Evolutionary conservation across 2,329 filamentous ascomycete genomes (phyloP).

Genomic region (Hypoxylon sp.): DNA sequence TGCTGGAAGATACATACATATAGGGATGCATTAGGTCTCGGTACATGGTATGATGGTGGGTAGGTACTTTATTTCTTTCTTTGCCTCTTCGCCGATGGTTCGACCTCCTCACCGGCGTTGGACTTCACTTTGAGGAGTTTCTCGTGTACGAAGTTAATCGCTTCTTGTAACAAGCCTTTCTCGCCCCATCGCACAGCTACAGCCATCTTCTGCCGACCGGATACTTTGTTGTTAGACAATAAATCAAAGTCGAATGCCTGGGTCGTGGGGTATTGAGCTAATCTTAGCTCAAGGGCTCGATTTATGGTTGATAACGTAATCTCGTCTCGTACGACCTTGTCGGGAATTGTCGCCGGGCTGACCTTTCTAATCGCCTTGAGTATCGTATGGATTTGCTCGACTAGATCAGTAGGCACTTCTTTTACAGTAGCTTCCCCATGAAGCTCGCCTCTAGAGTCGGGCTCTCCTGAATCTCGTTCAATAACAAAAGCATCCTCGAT

Average conservation of each 20-base stretch:
- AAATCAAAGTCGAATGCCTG: conserved; percentile 60
- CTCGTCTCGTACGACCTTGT: conserved; percentile 67
- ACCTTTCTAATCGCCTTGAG: conserved; percentile 66
- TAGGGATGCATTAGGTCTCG: conserved; percentile 21
- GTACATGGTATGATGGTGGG: not conserved
- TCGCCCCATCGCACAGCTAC: conserved; percentile 78
- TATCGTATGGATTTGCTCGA: conserved; percentile 65
- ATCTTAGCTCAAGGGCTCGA: conserved; percentile 57
- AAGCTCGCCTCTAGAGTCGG: conserved; percentile 65
- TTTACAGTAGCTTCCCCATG: conserved; percentile 57
- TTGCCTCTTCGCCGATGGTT: conserved; percentile 53
- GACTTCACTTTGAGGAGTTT: conserved; percentile 45
- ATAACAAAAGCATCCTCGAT: conserved; percentile 83
- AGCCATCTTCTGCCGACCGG: conserved; percentile 70
- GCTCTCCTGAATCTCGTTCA: conserved; percentile 68
- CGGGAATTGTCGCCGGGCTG: conserved; percentile 60
- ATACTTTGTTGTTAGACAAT: conserved; percentile 52
- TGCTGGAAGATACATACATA: not conserved
- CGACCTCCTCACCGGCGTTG: conserved; percentile 36
- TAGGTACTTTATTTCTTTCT: conserved; percentile 43
- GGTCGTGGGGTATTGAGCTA: conserved; percentile 61
- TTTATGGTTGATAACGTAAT: conserved; percentile 60
- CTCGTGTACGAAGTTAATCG: conserved; percentile 59
- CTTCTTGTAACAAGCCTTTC: conserved; percentile 74
- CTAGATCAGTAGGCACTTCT: conserved; percentile 66